Percentiles rank a stretch among this genome's conserved stretches.
phyloP scores from a whole-genome alignment of 2,329 filamentous ascomycete species.

The Diaporthe aspalathi region DNA sequence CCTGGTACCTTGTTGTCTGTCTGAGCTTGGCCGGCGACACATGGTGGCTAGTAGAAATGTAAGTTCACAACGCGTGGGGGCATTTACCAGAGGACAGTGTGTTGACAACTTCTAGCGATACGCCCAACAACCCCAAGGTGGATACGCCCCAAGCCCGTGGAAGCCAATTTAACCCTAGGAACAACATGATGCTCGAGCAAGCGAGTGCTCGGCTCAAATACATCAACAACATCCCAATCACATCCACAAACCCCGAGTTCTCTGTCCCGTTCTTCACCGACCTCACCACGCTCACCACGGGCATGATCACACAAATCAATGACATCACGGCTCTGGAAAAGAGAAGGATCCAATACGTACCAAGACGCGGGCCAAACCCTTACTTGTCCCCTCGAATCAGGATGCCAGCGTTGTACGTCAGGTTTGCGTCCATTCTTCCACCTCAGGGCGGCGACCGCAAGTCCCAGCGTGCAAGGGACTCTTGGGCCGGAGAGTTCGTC shows the following conservation, averaged over 20 bases:
- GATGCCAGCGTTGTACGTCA: constrained; percentile 61
- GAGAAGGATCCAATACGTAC: constrained; percentile 55
- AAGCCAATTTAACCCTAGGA: constrained; percentile 26
- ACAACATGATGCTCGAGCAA: constrained; percentile 29
- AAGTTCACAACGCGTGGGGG: constrained; percentile 47
- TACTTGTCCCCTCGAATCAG: constrained; percentile 57
- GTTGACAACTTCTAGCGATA: constrained; percentile 18
- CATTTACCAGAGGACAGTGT: neutral
- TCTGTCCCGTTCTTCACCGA: constrained; percentile 64
- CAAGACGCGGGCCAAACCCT: constrained; percentile 48
- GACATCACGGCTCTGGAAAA: constrained; percentile 61
- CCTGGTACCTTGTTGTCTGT: constrained; percentile 79
- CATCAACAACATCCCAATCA: constrained; percentile 28
- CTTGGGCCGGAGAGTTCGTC: constrained; percentile 71
- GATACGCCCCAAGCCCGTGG: constrained; percentile 15
- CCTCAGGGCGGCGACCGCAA: constrained; percentile 41
- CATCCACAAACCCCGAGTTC: constrained; percentile 51
- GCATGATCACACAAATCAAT: constrained; percentile 62
- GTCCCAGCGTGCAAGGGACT: constrained; percentile 45
- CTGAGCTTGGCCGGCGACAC: constrained; percentile 78
- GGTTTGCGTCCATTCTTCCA: constrained; percentile 58
- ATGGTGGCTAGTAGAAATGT: constrained; percentile 81
- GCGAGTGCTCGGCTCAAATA: constrained; percentile 51
- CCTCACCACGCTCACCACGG: constrained; percentile 61
- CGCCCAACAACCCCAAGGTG: constrained; percentile 12